Percentiles rank a stretch among this genome's conserved stretches.
Conservation (phyloP, 257 asterid genomes). For the Scutellaria barbata region DNA sequence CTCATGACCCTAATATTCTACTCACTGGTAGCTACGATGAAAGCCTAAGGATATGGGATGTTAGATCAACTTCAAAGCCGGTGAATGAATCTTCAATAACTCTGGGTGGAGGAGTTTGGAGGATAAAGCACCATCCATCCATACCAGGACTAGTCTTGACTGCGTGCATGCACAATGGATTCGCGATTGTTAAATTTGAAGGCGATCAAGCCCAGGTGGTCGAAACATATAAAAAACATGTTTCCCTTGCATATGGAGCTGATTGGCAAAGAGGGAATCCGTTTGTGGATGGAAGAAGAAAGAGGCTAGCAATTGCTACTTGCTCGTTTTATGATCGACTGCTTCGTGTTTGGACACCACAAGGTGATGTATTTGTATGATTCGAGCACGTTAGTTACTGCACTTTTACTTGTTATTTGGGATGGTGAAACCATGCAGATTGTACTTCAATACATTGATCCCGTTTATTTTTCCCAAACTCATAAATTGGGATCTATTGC, state of each 20-base stretch:
- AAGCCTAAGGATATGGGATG: conserved; percentile 80
- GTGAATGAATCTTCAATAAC: conserved; percentile 54
- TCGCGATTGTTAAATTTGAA: conserved; percentile 59
- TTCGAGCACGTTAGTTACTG: conserved; percentile 11
- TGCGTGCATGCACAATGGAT: conserved; percentile 95
- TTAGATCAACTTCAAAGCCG: conserved; percentile 68
- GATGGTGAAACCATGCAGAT: background rate
- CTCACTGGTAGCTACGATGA: conserved; percentile 93
- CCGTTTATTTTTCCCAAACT: conserved; percentile 10
- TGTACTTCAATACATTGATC: background rate
- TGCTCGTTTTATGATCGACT: conserved; percentile 91
- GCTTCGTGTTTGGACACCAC: conserved; percentile 67
- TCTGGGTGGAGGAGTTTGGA: conserved; percentile 94
- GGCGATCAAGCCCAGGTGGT: conserved; percentile 50
- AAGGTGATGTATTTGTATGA: conserved; percentile 42
- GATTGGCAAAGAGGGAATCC: conserved; percentile 83
- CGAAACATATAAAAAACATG: conserved; percentile 63
- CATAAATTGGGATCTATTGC: background rate
- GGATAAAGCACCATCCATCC: conserved; percentile 82
- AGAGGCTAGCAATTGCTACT: conserved; percentile 63
- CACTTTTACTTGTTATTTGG: background rate
- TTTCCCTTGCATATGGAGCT: conserved; percentile 92
- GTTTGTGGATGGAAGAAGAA: conserved; percentile 37
- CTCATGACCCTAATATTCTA: conserved; percentile 60
- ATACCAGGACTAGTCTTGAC: conserved; percentile 64